Percentiles rank a stretch among this genome's conserved stretches.
phyloP scores from a whole-genome alignment of 2,329 filamentous ascomycete genomes.

The Ophiognomonia clavigignenti-juglandacearum region DNA sequence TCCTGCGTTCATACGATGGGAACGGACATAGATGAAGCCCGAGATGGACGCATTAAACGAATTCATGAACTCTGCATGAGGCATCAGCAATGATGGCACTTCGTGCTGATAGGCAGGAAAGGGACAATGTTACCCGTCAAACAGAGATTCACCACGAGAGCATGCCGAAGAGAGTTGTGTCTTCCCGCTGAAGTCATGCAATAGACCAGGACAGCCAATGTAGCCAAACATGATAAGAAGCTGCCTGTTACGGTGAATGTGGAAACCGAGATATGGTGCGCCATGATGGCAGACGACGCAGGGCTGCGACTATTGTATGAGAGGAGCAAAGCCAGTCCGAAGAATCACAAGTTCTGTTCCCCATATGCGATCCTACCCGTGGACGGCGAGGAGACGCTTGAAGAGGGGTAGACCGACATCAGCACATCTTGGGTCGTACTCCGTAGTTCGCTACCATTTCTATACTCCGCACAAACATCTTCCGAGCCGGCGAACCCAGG shows the following conservation, averaged over 20 bases:
- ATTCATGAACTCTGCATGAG: conserved; percentile 33
- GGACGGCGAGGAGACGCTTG: too few relatives aligned
- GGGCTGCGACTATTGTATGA: too few relatives aligned
- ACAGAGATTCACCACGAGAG: conserved; percentile 19
- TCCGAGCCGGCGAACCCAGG: too few relatives aligned
- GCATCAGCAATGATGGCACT: background rate
- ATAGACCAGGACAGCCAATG: conserved; percentile 13
- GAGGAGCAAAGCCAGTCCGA: too few relatives aligned
- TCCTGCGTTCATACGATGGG: conserved; percentile 24
- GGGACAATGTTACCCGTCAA: conserved; percentile 16
- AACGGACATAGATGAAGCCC: conserved; percentile 29
- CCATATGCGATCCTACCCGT: too few relatives aligned
- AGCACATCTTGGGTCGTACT: too few relatives aligned
- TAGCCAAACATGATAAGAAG: conserved; percentile 14
- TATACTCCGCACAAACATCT: too few relatives aligned
- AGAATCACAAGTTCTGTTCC: too few relatives aligned
- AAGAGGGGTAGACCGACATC: too few relatives aligned
- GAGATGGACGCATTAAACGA: conserved; percentile 37
- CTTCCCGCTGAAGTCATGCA: conserved; percentile 11
- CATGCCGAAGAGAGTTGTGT: conserved; percentile 21
- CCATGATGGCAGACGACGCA: background rate
- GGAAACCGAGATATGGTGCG: conserved; percentile 7
- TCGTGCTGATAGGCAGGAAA: background rate
- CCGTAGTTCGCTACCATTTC: too few relatives aligned
- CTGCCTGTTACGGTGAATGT: conserved; percentile 16